Base-by-base conservation (phyloP, 495 filamentous ascomycete species). In the Aspergillus heteromorphus region DNA sequence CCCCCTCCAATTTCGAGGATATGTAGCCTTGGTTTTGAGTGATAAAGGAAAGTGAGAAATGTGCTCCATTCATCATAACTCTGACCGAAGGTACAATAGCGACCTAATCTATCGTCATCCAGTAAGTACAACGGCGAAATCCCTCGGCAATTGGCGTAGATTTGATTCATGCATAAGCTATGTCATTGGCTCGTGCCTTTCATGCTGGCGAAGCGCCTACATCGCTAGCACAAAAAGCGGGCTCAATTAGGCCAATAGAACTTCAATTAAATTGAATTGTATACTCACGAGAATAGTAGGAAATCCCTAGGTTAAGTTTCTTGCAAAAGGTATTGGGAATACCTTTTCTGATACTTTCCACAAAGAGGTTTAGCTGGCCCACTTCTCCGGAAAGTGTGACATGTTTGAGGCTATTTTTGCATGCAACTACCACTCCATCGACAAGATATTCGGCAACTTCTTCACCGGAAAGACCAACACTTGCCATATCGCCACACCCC, bases 1-100 rank as follows among this genome's bases (percentile, higher is more conserved):
- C 73, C 73, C 1, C 69, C 68, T 9, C 78, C 76, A 17, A 80
- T 67, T 53, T 79, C 78, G 14, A 79, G 60, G 8, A 79, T 65
- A 0, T 67, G 60, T 30, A 77, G 53, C 2, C 40, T 43, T 0
- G 77, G 75, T 11, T 72, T 78, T 45, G n/a, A 62, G 52, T 78
- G 67, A 1, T 61, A 62, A 1, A 76, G 54, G 0, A 51, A 18
- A 8, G 54, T 49, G 9, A 70, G 43, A 25, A 66, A 65, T 0
- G 51, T 36, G 36, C 53, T 47, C 49, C 54, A 62, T 20, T 55
- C 14, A 2, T 4, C 34, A 9, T 14, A 9, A 1, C 5, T 14
- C 13, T 38, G 34, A n/a, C 18, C 13, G 20, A 27, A 27, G 29
- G 20, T n/a, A 38, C 9, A 23, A 42, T 43, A 10, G 20, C 21